These are phyloP conservation scores for Teunomyces pallodes DNA, from an alignment of 805 yeast genomes.

Conservation along the genomic window DNA sequence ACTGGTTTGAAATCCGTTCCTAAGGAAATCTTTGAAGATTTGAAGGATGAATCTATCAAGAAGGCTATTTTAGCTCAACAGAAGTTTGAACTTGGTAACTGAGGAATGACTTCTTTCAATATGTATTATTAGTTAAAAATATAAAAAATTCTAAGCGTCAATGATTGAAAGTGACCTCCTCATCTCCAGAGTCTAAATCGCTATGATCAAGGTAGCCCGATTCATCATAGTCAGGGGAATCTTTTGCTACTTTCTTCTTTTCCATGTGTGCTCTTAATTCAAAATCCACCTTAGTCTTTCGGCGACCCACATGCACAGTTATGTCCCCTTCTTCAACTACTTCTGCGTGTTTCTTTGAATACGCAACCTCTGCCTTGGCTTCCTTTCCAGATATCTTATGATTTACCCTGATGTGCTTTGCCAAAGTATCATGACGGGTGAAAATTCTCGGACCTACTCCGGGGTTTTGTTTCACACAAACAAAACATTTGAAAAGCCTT, in stretches of 20 bases:
- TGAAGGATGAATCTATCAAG: constrained; percentile 47
- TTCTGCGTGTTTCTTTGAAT: constrained; percentile 44
- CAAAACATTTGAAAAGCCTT: constrained; percentile 79
- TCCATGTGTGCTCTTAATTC: constrained; percentile 47
- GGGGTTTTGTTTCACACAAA: constrained; percentile 72
- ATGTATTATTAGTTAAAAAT: constrained; percentile 6
- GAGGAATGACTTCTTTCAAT: constrained; percentile 5
- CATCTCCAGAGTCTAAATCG: constrained; percentile 15
- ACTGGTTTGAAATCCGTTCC: constrained; percentile 70
- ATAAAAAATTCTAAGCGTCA: not conserved
- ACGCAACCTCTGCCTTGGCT: constrained; percentile 47
- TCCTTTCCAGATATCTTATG: constrained; percentile 46
- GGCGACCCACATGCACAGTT: constrained; percentile 44
- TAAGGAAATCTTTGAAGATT: constrained; percentile 52
- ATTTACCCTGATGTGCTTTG: constrained; percentile 71
- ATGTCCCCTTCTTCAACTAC: constrained; percentile 49
- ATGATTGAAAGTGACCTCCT: constrained; percentile 11
- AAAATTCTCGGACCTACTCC: constrained; percentile 68
- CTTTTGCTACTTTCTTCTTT: constrained; percentile 22
- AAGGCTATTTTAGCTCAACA: constrained; percentile 65
- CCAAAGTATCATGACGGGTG: constrained; percentile 90
- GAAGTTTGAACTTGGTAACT: constrained; percentile 38
- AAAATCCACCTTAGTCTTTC: constrained; percentile 46
- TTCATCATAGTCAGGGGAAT: constrained; percentile 10
- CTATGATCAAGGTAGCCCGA: constrained; percentile 11